Base-by-base conservation (phyloP, 331 rosid species). In the Saraca asoca region DNA sequence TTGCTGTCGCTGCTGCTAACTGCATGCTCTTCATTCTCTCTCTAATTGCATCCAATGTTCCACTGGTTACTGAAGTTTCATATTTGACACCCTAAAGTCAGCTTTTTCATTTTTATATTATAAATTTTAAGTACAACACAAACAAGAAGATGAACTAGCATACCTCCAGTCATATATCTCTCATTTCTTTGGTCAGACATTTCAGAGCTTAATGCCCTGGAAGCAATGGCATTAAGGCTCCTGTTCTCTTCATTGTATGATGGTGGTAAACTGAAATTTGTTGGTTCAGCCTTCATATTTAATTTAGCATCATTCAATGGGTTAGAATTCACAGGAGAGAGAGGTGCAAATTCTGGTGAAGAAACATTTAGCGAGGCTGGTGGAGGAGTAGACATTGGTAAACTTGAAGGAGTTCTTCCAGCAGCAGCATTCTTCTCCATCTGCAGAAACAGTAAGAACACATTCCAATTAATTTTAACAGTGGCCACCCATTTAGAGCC, bases 381-480 rank as follows among this genome's bases (percentile, higher is more conserved):
- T 45, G 99, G 99, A 61, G 99, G 99, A 53, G 99, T 94, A 6
- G 97, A 74, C 89, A 94, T 59, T 11, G 99, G 99, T 74, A 94
- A 44, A 70, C 92, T 90, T 2, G 99, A 82, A 38, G 97, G 99
- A 7, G 99, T 90, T 88, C 95, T 88, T 72, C 99, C 99, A 34
- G 99, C 96, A 9, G 97, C 92, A 31, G 99, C 96, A 81, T 86
- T 94, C 85, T 88, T 94, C 79, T 88, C 99, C 97, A 94, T 88
- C 99, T 94, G 83, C 56, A 81, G 59, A 75, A 74, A 64, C n/a
- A 67, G 18, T 53, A 31, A 74, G 80, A 72, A 41, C 50, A 62
- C 39, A 62, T 16, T 15, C 9, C 65, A 58, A 63, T 37, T 41
- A 19, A 43, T 54, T 29, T 18, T 14, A 20, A 3, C 16, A 12